A percentile compares a stretch with the other conserved stretches of the same genome.
These are phyloP conservation scores for Xylaria sp. DNA, from an alignment of 2,329 filamentous ascomycete genomes.

Conservation along the genomic window DNA sequence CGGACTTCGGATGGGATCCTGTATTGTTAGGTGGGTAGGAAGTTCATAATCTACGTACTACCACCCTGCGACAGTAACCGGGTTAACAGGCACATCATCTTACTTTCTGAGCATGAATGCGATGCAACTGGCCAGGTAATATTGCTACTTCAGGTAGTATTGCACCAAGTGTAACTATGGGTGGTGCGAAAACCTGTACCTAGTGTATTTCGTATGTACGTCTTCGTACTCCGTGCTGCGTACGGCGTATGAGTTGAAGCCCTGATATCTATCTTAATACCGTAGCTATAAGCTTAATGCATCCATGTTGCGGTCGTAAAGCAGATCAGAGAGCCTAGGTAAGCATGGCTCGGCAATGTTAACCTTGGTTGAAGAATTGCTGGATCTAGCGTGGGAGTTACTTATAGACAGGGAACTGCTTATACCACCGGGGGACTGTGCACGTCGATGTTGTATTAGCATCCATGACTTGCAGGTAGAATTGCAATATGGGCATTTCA, in stretches of 20 bases:
- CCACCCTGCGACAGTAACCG: background rate
- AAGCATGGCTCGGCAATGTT: background rate
- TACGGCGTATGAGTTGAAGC: too few relatives aligned
- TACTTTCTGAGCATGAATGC: background rate
- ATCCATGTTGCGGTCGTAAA: background rate
- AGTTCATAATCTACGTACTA: background rate
- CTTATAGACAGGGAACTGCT: background rate
- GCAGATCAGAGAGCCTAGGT: background rate
- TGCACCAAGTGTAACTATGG: background rate
- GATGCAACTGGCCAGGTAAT: background rate
- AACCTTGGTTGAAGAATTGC: background rate
- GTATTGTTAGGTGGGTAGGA: too few relatives aligned
- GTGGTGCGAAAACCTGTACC: too few relatives aligned
- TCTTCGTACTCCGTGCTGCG: background rate
- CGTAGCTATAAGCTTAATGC: background rate
- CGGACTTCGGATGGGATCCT: too few relatives aligned
- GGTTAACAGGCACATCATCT: background rate
- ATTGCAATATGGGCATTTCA: background rate
- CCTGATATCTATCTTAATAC: background rate
- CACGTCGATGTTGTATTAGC: background rate
- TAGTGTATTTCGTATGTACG: background rate
- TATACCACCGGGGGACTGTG: background rate
- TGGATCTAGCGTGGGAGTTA: background rate
- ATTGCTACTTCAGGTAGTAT: background rate
- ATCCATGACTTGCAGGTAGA: background rate